Evolutionary conservation across 2,329 filamentous ascomycete species (phyloP).

Genomic region (Exophiala sp.): DNA sequence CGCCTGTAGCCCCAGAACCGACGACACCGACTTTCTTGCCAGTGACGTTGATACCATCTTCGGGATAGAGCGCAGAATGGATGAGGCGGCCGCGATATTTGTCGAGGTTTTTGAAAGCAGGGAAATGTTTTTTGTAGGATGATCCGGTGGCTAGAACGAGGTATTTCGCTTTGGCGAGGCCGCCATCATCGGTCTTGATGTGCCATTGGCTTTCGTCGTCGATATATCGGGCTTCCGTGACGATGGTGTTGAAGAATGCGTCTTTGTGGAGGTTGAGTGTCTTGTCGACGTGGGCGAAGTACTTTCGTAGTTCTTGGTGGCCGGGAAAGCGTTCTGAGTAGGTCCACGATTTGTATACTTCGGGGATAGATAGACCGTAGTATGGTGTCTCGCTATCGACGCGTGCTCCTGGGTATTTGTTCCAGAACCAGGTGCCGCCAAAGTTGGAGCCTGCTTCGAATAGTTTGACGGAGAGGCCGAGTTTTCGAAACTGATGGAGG

Average conservation of each 20-base stretch:
- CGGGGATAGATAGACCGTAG: constrained; percentile 53
- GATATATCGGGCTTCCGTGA: constrained; percentile 29
- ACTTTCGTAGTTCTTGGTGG: constrained; percentile 37
- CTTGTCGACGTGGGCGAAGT: constrained; percentile 42
- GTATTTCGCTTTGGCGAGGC: constrained; percentile 12
- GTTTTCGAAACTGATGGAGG: constrained; percentile 31
- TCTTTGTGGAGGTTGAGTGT: constrained; percentile 39
- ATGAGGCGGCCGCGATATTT: constrained; percentile 59
- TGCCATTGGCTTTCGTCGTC: constrained; percentile 35
- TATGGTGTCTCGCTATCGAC: constrained; percentile 43
- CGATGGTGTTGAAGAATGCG: constrained; percentile 28
- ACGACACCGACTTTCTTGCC: constrained; percentile 61
- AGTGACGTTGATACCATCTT: constrained; percentile 55
- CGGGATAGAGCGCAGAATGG: constrained; percentile 59
- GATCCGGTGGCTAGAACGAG: constrained; percentile 10
- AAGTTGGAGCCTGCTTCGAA: constrained; percentile 35
- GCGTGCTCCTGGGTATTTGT: constrained; percentile 53
- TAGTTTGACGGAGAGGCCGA: constrained; percentile 31
- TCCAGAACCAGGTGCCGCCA: constrained; percentile 50
- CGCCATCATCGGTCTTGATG: constrained; percentile 36
- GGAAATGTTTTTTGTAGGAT: constrained; percentile 57
- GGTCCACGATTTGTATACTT: constrained; percentile 45
- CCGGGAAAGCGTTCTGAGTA: constrained; percentile 43
- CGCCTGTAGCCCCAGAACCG: constrained; percentile 61
- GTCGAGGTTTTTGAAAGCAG: constrained; percentile 56